These are phyloP conservation scores for Cryptococcus sp. DNA, from an alignment of 1,284 basidiomycete genomes.

Conservation along the genomic window DNA sequence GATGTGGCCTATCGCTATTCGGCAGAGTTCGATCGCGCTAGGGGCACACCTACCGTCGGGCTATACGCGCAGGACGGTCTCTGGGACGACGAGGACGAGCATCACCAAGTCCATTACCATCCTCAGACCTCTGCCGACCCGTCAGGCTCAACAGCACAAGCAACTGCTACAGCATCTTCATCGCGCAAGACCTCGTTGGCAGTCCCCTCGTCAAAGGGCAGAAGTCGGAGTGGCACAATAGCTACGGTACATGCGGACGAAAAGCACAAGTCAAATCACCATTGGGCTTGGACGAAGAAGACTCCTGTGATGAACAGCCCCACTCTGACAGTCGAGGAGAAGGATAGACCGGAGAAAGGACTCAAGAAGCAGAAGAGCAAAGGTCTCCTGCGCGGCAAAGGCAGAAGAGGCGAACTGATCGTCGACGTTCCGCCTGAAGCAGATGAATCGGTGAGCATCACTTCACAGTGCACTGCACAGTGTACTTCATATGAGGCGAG, in stretches of 20 bases:
- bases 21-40: conserved; percentile 22
- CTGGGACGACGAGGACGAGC: conserved; percentile 43
- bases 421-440: conserved; percentile 20
- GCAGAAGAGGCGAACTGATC: conserved; percentile 32
- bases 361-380: conserved; percentile 36
- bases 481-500: neutral
- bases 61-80: conserved; percentile 44
- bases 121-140: neutral
- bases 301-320: conserved; percentile 3
- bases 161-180: conserved; percentile 4
- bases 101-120: conserved; percentile 4
- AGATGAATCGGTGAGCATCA: conserved; percentile 26
- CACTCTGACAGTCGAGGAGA: neutral
- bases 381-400: conserved; percentile 30
- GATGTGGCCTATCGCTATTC: conserved; percentile 35
- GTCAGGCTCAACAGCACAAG: neutral
- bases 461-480: neutral
- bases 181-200: conserved; percentile 10
- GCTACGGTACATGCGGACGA: conserved; percentile 11
- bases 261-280: conserved; percentile 17
- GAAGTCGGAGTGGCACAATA: conserved; percentile 29
- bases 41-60: conserved; percentile 41
- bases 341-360: conserved; percentile 12
- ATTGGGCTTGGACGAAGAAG: conserved; percentile 15
- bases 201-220: conserved; percentile 6